Evolutionary conservation across 257 asterid genomes (phyloP).

Genomic region (Solanum sparsipilum): DNA sequence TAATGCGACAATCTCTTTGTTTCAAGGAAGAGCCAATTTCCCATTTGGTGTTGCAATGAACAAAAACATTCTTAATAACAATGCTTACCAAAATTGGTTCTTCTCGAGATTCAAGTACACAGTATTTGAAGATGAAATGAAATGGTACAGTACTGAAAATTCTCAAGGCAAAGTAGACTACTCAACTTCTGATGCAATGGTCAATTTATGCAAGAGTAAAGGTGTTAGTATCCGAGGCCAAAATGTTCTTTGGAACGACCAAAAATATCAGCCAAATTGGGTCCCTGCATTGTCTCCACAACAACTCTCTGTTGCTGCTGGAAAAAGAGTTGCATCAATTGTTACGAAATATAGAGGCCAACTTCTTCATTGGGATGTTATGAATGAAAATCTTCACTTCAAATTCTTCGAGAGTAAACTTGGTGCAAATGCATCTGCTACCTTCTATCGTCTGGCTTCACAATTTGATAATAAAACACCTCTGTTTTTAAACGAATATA

Average conservation of each 20-base stretch:
- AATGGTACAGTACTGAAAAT: conserved; percentile 36
- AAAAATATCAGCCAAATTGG: conserved; percentile 30
- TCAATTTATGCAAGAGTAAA: conserved; percentile 21
- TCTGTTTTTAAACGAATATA: conserved; percentile 48
- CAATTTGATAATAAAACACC: conserved; percentile 28
- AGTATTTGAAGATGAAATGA: conserved; percentile 52
- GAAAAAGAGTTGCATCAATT: conserved; percentile 25
- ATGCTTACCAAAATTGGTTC: conserved; percentile 37
- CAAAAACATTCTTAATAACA: neutral
- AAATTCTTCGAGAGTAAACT: conserved; percentile 31
- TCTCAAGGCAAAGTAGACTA: conserved; percentile 33
- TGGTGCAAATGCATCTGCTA: conserved; percentile 28
- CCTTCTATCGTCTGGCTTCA: conserved; percentile 18
- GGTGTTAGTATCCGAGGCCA: conserved; percentile 42
- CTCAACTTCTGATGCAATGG: conserved; percentile 34
- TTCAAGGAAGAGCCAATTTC: neutral
- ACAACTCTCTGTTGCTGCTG: conserved; percentile 17
- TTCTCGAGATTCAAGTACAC: conserved; percentile 41
- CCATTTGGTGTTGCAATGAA: conserved; percentile 18
- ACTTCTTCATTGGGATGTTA: conserved; percentile 64
- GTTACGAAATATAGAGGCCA: conserved; percentile 26
- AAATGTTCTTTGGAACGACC: conserved; percentile 46
- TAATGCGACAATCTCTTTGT: neutral
- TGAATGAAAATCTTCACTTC: conserved; percentile 54
- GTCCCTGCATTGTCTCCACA: conserved; percentile 13